These are phyloP conservation scores for Candida multigemmis DNA, from an alignment of 805 yeast genomes.

Conservation along the genomic window DNA sequence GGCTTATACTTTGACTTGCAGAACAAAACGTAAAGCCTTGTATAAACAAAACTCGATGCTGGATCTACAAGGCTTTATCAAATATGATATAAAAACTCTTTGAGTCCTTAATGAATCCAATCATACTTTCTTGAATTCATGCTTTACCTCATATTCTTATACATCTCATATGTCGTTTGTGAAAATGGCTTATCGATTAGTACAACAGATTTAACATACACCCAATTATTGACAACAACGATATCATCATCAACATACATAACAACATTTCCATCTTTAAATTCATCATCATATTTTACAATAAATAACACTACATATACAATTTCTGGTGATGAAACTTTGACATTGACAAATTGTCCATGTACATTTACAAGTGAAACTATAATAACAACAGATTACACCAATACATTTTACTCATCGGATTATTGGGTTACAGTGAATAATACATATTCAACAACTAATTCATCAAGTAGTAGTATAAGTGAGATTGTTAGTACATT, in stretches of 20 bases:
- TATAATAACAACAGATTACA: slow-evolving; percentile 1
- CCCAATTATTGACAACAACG: slow-evolving; percentile 2
- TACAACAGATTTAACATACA: slow-evolving; percentile 1
- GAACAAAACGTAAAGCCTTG: no score
- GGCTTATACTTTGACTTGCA: no score
- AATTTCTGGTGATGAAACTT: neutral
- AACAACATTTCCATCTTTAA: neutral
- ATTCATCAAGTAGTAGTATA: no score
- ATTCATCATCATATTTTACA: neutral
- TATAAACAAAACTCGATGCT: no score
- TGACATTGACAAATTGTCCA: slow-evolving; percentile 4
- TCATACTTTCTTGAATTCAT: no score
- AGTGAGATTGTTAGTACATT: no score
- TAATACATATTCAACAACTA: no score
- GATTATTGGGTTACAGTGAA: slow-evolving; percentile 3
- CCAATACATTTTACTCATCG: slow-evolving; percentile 2
- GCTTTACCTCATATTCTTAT: no score
- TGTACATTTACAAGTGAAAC: slow-evolving; percentile 3
- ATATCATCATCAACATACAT: neutral
- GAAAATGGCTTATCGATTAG: slow-evolving; percentile 2
- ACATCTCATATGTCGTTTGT: neutral
- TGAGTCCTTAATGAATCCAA: no score
- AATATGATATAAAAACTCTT: no score
- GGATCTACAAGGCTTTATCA: no score
- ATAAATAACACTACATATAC: slow-evolving; percentile 2